phyloP scores from a whole-genome alignment of 2,329 filamentous ascomycete genomes.

The Talaromyces atroroseus region DNA sequence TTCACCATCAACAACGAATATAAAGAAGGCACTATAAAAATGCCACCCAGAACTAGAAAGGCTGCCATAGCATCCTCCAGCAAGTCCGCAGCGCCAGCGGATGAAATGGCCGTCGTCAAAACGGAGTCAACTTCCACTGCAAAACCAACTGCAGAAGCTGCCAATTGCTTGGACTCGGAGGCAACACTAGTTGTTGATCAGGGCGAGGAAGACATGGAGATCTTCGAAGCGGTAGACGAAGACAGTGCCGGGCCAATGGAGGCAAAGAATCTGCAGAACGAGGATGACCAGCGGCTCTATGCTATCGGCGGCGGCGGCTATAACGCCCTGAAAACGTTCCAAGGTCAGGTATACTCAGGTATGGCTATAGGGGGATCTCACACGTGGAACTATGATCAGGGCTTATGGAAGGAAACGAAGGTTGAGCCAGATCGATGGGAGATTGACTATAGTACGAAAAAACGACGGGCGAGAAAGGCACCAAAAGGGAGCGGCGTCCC shows the following conservation, averaged over 20 bases:
- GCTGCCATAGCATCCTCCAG: background rate
- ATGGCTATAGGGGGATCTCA: constrained; percentile 35
- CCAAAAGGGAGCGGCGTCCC: constrained; percentile 30
- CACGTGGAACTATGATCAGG: constrained; percentile 34
- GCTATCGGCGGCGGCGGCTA: constrained; percentile 19
- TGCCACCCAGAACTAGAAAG: constrained; percentile 4
- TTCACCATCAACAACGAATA: background rate
- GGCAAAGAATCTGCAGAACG: background rate
- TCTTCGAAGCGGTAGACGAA: background rate
- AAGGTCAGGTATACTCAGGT: constrained; percentile 32
- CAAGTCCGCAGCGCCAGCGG: background rate
- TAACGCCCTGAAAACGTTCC: constrained; percentile 29
- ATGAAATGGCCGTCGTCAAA: background rate
- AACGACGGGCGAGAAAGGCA: constrained; percentile 27
- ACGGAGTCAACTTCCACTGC: background rate
- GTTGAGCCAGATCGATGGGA: constrained; percentile 32
- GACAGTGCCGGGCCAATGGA: background rate
- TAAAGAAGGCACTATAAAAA: background rate
- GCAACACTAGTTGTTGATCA: background rate
- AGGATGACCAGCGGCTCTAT: background rate
- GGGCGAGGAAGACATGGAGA: constrained; percentile 5
- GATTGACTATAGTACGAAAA: constrained; percentile 29
- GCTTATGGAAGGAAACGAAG: constrained; percentile 32
- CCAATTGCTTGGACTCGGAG: background rate
- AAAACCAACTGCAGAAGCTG: background rate